These are phyloP conservation scores for Coemansia sp. DNA, from an alignment of 192 early-diverging fungal genomes.

Conservation along the genomic window DNA sequence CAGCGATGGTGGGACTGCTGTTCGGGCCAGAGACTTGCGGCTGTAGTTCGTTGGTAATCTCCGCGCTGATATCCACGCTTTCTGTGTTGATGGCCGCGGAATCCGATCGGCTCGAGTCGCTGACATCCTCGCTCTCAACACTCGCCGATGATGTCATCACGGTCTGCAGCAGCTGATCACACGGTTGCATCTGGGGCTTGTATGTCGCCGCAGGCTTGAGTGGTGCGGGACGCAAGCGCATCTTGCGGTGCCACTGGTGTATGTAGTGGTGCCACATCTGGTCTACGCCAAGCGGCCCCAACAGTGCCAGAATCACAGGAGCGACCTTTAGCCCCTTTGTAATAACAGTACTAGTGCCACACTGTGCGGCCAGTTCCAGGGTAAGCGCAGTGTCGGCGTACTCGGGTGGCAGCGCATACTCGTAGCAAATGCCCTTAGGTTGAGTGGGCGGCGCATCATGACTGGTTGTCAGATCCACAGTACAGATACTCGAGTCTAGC, in stretches of 20 bases:
- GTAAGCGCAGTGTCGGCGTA: constrained; percentile 58
- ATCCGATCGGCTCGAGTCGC: neutral
- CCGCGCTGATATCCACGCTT: constrained; percentile 1
- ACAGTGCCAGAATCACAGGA: constrained; percentile 49
- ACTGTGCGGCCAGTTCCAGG: constrained; percentile 30
- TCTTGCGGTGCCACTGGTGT: constrained; percentile 45
- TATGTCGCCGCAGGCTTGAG: neutral
- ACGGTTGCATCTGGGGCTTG: neutral
- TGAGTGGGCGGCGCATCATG: constrained; percentile 10
- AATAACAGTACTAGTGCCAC: constrained; percentile 43
- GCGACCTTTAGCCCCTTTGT: constrained; percentile 47
- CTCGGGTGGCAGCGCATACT: constrained; percentile 57
- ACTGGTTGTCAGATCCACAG: constrained; percentile 50
- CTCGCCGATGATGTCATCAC: neutral
- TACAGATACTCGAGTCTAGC: constrained; percentile 63
- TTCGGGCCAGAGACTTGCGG: neutral
- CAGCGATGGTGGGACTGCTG: neutral
- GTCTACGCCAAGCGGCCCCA: constrained; percentile 85
- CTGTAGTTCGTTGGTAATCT: constrained; percentile 10
- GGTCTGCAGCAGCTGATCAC: neutral
- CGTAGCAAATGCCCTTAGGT: constrained; percentile 40
- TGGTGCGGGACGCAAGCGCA: constrained; percentile 23
- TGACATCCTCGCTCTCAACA: neutral
- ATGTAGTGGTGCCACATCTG: constrained; percentile 63
- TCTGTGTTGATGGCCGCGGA: neutral